Conservation (phyloP, 2,329 filamentous ascomycete genomes). For the Aspergillus sp. region DNA sequence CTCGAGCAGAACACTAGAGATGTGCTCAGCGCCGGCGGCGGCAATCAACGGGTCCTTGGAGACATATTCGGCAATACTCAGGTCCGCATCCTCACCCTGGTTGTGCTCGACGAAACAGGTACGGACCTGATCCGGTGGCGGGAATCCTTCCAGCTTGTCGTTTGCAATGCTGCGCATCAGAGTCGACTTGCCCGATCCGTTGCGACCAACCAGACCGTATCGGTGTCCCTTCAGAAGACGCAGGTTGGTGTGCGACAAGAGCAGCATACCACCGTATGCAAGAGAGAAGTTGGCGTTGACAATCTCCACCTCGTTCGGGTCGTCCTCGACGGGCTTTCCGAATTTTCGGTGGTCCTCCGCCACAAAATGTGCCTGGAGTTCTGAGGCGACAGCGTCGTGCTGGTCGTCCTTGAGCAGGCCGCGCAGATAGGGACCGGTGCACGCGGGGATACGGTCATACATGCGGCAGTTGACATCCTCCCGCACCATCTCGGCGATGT, state of each 20-base stretch:
- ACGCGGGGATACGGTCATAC: slow-evolving; percentile 60
- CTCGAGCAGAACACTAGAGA: slow-evolving; percentile 74
- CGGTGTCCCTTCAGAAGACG: slow-evolving; percentile 91
- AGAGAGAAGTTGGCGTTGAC: slow-evolving; percentile 97
- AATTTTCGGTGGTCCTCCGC: slow-evolving; percentile 82
- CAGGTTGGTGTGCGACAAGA: slow-evolving; percentile 92
- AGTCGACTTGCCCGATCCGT: slow-evolving; percentile 97
- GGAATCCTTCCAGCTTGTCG: slow-evolving; percentile 95
- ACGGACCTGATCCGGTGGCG: slow-evolving; percentile 79
- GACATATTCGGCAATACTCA: slow-evolving; percentile 91
- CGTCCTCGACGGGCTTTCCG: slow-evolving; percentile 74
- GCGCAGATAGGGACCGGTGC: slow-evolving; percentile 67
- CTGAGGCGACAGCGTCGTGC: slow-evolving; percentile 59
- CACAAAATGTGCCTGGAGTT: slow-evolving; percentile 68
- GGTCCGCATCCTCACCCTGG: slow-evolving; percentile 93
- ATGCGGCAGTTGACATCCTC: slow-evolving; percentile 81
- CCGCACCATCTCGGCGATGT: slow-evolving; percentile 74
- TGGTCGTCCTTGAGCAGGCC: slow-evolving; percentile 57
- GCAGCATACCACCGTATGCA: slow-evolving; percentile 93
- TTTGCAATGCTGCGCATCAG: slow-evolving; percentile 94
- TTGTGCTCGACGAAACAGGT: slow-evolving; percentile 99
- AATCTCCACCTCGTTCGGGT: slow-evolving; percentile 89
- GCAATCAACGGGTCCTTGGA: slow-evolving; percentile 80
- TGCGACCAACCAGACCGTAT: slow-evolving; percentile 93
- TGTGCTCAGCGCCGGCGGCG: slow-evolving; percentile 68